These are phyloP conservation scores for Aspergillus coremiiformis DNA, from an alignment of 495 filamentous ascomycete species.

Conservation along the genomic window DNA sequence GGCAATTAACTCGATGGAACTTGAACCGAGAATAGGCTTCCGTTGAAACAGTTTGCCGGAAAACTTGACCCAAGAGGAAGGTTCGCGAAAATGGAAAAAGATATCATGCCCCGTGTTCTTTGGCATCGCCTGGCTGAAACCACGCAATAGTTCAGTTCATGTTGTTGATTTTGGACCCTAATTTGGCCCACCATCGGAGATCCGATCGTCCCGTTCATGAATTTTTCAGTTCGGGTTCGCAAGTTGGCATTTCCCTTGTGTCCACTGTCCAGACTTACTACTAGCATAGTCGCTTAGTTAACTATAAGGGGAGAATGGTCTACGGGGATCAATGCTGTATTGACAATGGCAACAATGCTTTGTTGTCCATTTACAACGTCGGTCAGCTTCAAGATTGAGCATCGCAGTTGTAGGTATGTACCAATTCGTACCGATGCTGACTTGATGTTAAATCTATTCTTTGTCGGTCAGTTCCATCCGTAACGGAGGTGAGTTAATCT, in stretches of 20 bases:
- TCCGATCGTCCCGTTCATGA: neutral
- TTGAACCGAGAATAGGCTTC: neutral
- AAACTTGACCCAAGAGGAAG: neutral
- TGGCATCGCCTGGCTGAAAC: neutral
- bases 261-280: too few relatives aligned
- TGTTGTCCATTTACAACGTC: neutral
- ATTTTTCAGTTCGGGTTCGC: too few relatives aligned
- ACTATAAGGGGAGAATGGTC: neutral
- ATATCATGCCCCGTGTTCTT: neutral
- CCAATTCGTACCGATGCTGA: neutral
- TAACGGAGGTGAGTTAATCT: neutral
- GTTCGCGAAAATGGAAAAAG: neutral
- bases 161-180: neutral
- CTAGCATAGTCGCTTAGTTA: neutral
- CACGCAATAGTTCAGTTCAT: neutral
- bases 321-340: neutral
- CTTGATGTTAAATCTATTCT: neutral
- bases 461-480: neutral
- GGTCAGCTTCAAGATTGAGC: neutral
- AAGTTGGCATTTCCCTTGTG: too few relatives aligned
- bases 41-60: neutral
- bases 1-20: neutral
- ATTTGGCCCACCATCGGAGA: neutral
- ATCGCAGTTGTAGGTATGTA: neutral
- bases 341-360: neutral